Base-by-base conservation (phyloP, 495 filamentous ascomycete species). In the Staphylotrichum longicolle region DNA sequence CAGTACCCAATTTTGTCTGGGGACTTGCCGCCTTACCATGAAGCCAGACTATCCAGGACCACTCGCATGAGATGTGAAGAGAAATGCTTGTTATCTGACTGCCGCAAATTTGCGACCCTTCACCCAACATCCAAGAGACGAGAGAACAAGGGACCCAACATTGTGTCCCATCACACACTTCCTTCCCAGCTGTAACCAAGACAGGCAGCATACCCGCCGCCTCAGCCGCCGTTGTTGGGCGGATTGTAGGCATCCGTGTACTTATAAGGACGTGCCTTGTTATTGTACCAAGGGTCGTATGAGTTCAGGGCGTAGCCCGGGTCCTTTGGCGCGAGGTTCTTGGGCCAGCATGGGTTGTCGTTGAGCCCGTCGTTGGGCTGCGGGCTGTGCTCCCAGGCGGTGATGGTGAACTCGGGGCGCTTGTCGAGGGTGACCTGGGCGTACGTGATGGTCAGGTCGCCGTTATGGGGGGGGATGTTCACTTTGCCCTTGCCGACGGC, bases 321-420 rank as follows among this genome's bases (percentile, higher is more conserved):
- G 52, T 61, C 60, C 35, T 49, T 40, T 12, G 60, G 52, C 33
- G 60, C 53, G 39, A 56, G 30, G 42, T 15, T 11, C 44, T 37
- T 37, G 33, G 60, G 60, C 60, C 60, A 62, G 60, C 53, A 57
- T 34, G 52, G 33, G 42, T 62, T 62, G 12, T 48, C 42, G 15
- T 42, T 30, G 42, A 62, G n/a, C 9, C 52, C 60, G 34, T 55
- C 53, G 35, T 42, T 41, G 4, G 35, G n/a, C 34, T 42, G 32
- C 30, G 32, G 30, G 15, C 45, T 62, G 32, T 62, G 53, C 8
- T 44, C 60, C 42, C 35, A 62, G 27, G 27, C 33, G 12, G 60
- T 56, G 40, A 53, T 48, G 15, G 44, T 62, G 52, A 55, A 62
- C 44, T 50, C 53, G 52, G 60, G 52, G 4, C 37, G 51, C 34